Evolutionary conservation across 345 rosid species (phyloP), one percentile per base, ranked within the genome.

Genomic region (Linum usitatissimum): DNA sequence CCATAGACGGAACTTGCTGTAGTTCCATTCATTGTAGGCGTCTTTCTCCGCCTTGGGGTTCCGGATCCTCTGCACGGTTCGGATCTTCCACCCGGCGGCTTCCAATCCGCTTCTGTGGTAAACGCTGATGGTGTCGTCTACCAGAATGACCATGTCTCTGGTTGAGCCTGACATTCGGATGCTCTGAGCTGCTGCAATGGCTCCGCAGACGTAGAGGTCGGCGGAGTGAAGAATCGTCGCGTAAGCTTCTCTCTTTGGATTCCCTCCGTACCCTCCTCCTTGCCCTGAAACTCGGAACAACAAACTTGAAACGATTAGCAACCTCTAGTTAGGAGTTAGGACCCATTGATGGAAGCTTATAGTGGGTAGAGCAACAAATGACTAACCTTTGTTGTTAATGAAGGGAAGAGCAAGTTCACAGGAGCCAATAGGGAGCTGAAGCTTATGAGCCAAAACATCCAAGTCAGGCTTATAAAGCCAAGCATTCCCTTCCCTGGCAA

Each of bases 201-300:
- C 63, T 17, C 63, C 63, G 18, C 63, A 60, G 48, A 60, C 63
- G 19, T 60, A 60, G 3, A 60, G 51, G 38, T 60, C 45, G n/a
- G 63, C 63, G 3, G 63, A 60, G 21, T 60, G 63, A 3, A 60
- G 63, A 18, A 60, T 60, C 39, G 63, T 60, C 8, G 63, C 63
- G 48, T 60, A 60, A 14, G 63, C 63, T 60, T 60, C 63, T 57
- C 73, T 19, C 56, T 6, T 48, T 9, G 71, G 71, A 66, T 74
- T 82, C 65, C 90, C 91, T 6, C 78, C 74, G 64, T 84, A 21
- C 64, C 53, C 80, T 62, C 53, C 80, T 64, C 58, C 77, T 95
- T 85, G 81, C 10, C 17, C 54, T 63, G 60, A 3, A 40, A 40
- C 28, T 23, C 28, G 28, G 28, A 23, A 23, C 28, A 40, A 6